These are phyloP conservation scores for Erodium moschatum DNA, from an alignment of 441 rosid genomes.

Conservation along the genomic window DNA sequence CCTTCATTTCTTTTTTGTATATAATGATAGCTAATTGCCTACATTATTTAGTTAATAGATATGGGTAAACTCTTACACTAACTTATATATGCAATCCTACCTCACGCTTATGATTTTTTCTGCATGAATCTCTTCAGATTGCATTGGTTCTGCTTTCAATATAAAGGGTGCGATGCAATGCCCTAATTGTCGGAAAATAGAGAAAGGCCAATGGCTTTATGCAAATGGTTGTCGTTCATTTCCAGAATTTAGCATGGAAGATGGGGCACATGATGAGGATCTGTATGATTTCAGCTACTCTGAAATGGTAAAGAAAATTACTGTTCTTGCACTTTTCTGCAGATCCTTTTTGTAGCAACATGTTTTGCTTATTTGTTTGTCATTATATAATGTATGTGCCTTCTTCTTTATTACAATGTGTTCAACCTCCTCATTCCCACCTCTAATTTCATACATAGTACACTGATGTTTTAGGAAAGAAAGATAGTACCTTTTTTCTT, in stretches of 20 bases:
- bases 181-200: slow-evolving; percentile 94
- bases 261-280: slow-evolving; percentile 87
- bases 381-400: not conserved
- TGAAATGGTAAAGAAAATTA: slow-evolving; percentile 58
- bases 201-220: slow-evolving; percentile 95
- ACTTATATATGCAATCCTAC: no score
- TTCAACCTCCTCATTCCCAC: not conserved
- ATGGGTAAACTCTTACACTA: no score
- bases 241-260: slow-evolving; percentile 77
- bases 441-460: not conserved
- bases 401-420: not conserved
- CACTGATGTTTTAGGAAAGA: not conserved
- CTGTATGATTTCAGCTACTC: slow-evolving; percentile 72
- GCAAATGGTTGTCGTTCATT: slow-evolving; percentile 69
- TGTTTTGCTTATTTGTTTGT: not conserved
- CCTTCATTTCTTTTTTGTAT: no score
- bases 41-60: not conserved
- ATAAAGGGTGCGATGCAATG: slow-evolving; percentile 94
- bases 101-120: no score
- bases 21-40: not conserved
- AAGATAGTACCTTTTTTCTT: not conserved
- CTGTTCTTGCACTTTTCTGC: slow-evolving; percentile 1
- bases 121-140: slow-evolving; percentile 41
- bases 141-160: slow-evolving; percentile 97
- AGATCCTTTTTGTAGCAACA: not conserved